A percentile compares a stretch with the other conserved stretches of the same genome.
These are phyloP conservation scores for Globisporangium emineosum DNA, from an alignment of 352 stramenopile genomes.

Conservation along the genomic window DNA sequence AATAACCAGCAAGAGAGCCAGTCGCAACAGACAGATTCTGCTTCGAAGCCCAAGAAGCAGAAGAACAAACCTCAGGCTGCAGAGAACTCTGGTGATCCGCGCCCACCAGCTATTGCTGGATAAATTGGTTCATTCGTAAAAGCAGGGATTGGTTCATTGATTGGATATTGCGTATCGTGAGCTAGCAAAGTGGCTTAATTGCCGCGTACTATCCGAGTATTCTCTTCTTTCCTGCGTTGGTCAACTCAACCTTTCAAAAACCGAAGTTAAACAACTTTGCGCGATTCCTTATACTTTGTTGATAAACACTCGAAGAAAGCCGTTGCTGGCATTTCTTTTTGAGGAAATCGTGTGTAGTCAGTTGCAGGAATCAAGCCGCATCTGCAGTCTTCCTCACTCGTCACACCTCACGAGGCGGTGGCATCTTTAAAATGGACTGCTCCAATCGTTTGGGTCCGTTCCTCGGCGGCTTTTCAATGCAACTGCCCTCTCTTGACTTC, in stretches of 20 bases:
- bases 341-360: not conserved
- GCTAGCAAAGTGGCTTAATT: too few relatives aligned
- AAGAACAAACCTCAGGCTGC: not conserved
- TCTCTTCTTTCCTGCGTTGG: not conserved
- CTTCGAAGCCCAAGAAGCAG: not conserved
- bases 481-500: not conserved
- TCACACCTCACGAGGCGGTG: too few relatives aligned
- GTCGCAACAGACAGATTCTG: not conserved
- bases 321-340: not conserved
- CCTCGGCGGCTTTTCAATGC: not conserved
- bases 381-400: too few relatives aligned
- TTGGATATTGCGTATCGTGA: too few relatives aligned
- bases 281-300: too few relatives aligned
- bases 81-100: not conserved
- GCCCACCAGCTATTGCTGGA: not conserved
- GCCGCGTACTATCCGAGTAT: not conserved
- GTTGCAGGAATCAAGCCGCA: too few relatives aligned
- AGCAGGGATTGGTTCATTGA: too few relatives aligned
- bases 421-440: too few relatives aligned
- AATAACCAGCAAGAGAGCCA: not conserved
- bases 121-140: not conserved
- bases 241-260: not conserved
- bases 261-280: not conserved
- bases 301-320: too few relatives aligned
- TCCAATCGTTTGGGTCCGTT: too few relatives aligned